Base-by-base conservation (phyloP, 1,284 basidiomycete genomes). In the Apiotrichum gamsii region DNA sequence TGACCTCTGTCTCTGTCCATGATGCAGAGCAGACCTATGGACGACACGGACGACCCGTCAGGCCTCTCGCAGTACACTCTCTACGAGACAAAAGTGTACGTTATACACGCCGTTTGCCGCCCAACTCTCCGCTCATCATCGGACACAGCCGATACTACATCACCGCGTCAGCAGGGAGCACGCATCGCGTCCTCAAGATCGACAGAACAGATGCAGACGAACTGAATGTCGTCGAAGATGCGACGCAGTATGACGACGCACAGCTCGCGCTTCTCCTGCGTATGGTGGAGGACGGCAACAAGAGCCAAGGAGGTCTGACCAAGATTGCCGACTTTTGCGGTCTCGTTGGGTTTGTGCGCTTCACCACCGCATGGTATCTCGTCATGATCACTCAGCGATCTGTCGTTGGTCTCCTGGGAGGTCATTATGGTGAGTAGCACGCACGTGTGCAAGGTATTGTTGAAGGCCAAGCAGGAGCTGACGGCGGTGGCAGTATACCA, bases 261-360 rank as follows among this genome's bases (percentile, higher is more conserved):
- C 87, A 98, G 73, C 86, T 96, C 78, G 85, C 81, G 42, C 82
- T 84, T 30, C 82, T 97, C 72, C 77, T 97, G 55, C 87, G 88
- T 68, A 95, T 93, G 86, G 78, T 98, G 14, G 87, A 91, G 52
- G 91, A 96, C 61, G 91, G 91, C 16, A 96, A 96, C 70, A 85
- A 84, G 67, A 79, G 77, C 4, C 84, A 84, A 10, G 93, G 93
- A 8, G 91, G 93, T 2, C 73, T 97, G 51, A 88, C 87, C 5
- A 88, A 84, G 58, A 82, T 86, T 0, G 79, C 80, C 51, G 78
- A 85, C 19, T 87, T 91, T 64, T 91, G 85, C 21, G 66, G 64
- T 3, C 64, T 72, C 28, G 65, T 68, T 18, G 91, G 91, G 1
- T 94, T 95, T 62, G 82, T 93, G 47, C 80, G 81, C 38, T 93